A percentile compares a stretch with the other conserved stretches of the same genome.
phyloP scores from a whole-genome alignment of 1,284 basidiomycete genomes.

The Papiliotrema nemorosa region DNA sequence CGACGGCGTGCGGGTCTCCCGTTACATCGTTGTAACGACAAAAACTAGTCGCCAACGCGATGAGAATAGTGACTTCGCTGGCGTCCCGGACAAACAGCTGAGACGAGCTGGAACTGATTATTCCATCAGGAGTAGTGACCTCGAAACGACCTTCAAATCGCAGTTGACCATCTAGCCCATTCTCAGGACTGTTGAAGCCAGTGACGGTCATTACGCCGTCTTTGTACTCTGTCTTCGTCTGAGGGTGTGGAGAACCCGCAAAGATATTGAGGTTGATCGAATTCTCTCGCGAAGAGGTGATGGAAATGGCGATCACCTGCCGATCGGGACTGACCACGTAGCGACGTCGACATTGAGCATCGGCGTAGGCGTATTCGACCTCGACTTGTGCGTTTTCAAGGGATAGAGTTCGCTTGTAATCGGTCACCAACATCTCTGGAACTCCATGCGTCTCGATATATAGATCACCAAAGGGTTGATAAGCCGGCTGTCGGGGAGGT shows the following conservation, averaged over 20 bases:
- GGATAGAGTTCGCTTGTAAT: constrained; percentile 1
- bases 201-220: neutral
- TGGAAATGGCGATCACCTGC: neutral
- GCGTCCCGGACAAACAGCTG: constrained; percentile 3
- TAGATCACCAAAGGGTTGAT: constrained; percentile 4
- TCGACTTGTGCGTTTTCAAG: neutral
- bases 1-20: neutral
- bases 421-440: neutral
- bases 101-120: neutral
- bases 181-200: constrained; percentile 1
- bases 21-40: neutral
- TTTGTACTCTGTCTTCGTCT: neutral
- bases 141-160: constrained; percentile 1
- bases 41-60: constrained; percentile 3
- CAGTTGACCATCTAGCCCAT: neutral
- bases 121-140: neutral
- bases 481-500: neutral
- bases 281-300: neutral
- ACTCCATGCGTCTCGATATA: constrained; percentile 1
- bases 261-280: neutral
- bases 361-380: neutral
- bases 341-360: neutral
- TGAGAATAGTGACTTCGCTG: neutral
- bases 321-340: neutral
- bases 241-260: neutral